phyloP scores from a whole-genome alignment of 2,329 filamentous ascomycete species.

The Colletotrichum zoysiae region DNA sequence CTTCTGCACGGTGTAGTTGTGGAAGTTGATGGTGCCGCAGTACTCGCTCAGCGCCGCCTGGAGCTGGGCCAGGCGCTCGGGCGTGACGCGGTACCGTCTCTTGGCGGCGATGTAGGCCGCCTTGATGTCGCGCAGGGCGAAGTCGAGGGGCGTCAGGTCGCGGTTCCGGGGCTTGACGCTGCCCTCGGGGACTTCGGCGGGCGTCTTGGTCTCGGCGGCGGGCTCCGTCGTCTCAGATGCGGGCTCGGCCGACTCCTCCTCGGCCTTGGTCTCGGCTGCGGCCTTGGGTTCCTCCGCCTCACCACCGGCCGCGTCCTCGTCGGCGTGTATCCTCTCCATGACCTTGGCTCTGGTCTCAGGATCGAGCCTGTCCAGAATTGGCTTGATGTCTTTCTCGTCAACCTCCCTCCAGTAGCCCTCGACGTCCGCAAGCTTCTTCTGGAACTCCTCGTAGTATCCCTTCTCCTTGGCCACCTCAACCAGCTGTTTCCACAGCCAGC shows the following conservation, averaged over 20 bases:
- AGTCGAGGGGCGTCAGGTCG: constrained; percentile 67
- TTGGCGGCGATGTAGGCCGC: constrained; percentile 85
- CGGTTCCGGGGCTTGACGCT: constrained; percentile 56
- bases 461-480: constrained; percentile 81
- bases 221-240: constrained; percentile 36
- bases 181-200: constrained; percentile 40
- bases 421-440: constrained; percentile 80
- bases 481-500: constrained; percentile 86
- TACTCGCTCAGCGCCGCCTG: constrained; percentile 82
- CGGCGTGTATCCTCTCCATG: constrained; percentile 68
- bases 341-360: constrained; percentile 74
- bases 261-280: constrained; percentile 43
- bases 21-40: constrained; percentile 89
- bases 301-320: constrained; percentile 40
- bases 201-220: constrained; percentile 31
- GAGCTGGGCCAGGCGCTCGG: constrained; percentile 77
- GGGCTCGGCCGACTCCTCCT: constrained; percentile 39
- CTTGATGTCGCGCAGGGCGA: constrained; percentile 80
- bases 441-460: constrained; percentile 76
- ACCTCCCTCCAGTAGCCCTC: constrained; percentile 84
- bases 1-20: constrained; percentile 98
- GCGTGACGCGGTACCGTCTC: constrained; percentile 84
- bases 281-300: constrained; percentile 45
- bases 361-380: constrained; percentile 72
- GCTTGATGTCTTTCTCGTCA: constrained; percentile 85